Evolutionary conservation across 106 monocot genomes (phyloP).

Genomic region (Dendrobium catenatum): DNA sequence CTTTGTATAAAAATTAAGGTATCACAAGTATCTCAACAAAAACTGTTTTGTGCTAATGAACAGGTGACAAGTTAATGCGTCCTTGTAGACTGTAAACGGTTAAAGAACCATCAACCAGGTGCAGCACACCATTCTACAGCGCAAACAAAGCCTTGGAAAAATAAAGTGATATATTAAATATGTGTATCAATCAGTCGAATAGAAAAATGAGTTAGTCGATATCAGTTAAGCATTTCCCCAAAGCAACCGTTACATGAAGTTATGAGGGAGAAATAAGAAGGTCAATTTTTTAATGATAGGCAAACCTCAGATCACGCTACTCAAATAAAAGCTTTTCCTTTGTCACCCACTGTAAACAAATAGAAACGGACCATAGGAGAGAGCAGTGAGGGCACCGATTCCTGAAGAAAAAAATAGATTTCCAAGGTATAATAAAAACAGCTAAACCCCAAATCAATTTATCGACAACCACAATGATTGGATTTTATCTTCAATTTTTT

Average conservation of each 20-base stretch:
- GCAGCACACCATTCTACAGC: neutral
- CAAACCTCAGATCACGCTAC: neutral
- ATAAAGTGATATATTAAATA: neutral
- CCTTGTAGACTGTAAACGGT: neutral
- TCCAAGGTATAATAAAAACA: neutral
- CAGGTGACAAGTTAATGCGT: neutral
- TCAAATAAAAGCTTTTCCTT: too few relatives aligned
- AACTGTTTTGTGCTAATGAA: neutral
- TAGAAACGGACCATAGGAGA: too few relatives aligned
- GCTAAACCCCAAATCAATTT: too few relatives aligned
- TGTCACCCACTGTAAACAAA: too few relatives aligned
- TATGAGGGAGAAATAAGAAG: neutral
- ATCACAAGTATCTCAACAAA: neutral
- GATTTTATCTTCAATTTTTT: neutral
- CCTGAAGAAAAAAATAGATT: neutral
- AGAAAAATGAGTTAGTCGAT: neutral
- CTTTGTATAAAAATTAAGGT: neutral
- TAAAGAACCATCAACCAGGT: neutral
- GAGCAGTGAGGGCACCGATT: too few relatives aligned
- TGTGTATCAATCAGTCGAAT: neutral
- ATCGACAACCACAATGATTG: neutral
- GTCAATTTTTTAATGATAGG: neutral
- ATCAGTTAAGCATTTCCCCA: too few relatives aligned
- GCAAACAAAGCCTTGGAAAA: neutral
- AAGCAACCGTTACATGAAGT: too few relatives aligned